A percentile compares a stretch with the other conserved stretches of the same genome.
Conservation (phyloP, 768 basidiomycete species). For the Xerocomellus dryophilus region DNA sequence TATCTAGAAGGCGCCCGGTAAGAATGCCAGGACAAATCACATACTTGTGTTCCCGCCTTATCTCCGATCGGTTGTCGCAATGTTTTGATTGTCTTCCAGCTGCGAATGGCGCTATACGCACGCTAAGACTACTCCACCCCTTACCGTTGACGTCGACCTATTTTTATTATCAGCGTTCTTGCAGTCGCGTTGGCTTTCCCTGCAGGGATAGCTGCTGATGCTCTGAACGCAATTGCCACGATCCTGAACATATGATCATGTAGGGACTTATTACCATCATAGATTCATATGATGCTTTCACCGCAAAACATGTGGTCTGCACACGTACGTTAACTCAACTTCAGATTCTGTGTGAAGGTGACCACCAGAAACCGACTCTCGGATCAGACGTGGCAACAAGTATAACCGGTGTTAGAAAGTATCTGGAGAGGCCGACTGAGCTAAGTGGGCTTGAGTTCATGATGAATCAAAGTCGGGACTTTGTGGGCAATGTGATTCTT, state of each 20-base stretch:
- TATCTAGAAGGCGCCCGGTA: too few relatives aligned
- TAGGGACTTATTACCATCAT: not conserved
- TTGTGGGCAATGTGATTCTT: not conserved
- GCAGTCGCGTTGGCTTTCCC: constrained; percentile 8
- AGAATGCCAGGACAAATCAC: too few relatives aligned
- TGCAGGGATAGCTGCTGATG: constrained; percentile 1
- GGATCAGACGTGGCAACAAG: too few relatives aligned
- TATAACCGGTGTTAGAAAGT: too few relatives aligned
- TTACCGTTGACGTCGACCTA: constrained; percentile 14
- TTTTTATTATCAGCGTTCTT: constrained; percentile 23
- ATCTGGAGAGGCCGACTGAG: not conserved
- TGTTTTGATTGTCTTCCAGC: too few relatives aligned
- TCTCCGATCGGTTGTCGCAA: too few relatives aligned
- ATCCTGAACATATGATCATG: too few relatives aligned
- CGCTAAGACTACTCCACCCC: too few relatives aligned
- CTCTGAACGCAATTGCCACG: constrained; percentile 1
- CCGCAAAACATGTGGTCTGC: constrained; percentile 13
- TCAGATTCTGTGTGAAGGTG: not conserved
- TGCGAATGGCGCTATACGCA: too few relatives aligned
- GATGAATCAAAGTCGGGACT: not conserved
- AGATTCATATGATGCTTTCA: constrained; percentile 24
- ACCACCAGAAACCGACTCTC: not conserved
- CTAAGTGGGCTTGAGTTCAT: constrained; percentile 2
- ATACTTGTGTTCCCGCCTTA: too few relatives aligned
- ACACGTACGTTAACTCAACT: not conserved